Percentiles rank a stretch among this genome's conserved stretches.
Evolutionary conservation across 805 yeast genomes (phyloP).

Genomic region (Metschnikowia gelsemii): DNA sequence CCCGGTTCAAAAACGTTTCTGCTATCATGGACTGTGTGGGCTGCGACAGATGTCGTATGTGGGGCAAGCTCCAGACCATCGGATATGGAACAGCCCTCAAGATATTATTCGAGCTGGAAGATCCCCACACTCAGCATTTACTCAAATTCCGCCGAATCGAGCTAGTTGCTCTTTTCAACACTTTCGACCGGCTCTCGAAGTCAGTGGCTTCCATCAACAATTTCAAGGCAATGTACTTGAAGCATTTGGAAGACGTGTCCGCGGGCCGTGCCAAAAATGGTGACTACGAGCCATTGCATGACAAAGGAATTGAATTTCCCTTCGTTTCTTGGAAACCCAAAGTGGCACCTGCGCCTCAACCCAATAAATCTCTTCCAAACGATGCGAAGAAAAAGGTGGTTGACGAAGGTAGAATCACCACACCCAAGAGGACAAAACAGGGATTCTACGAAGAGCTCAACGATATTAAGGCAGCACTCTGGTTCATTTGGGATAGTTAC

Average conservation of each 20-base stretch:
- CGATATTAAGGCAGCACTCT: constrained; percentile 58
- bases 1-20: constrained; percentile 84
- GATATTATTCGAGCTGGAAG: constrained; percentile 73
- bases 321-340: constrained; percentile 23
- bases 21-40: constrained; percentile 98
- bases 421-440: constrained; percentile 7
- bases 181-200: constrained; percentile 88
- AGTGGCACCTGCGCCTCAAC: neutral
- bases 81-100: constrained; percentile 98
- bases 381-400: neutral
- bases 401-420: constrained; percentile 13
- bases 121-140: constrained; percentile 51
- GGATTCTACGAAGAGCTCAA: constrained; percentile 43
- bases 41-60: constrained; percentile 93
- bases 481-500: constrained; percentile 67
- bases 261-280: constrained; percentile 41
- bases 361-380: neutral
- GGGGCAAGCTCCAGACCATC: constrained; percentile 97
- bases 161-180: constrained; percentile 84
- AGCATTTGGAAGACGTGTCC: constrained; percentile 41
- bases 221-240: constrained; percentile 58
- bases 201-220: constrained; percentile 71
- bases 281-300: constrained; percentile 35
- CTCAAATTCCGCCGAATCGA: constrained; percentile 73
- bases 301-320: constrained; percentile 41